A percentile compares a stretch with the other conserved stretches of the same genome.
Evolutionary conservation across 164 flowering plant species (phyloP).

Genomic region (Vitis labrusca): DNA sequence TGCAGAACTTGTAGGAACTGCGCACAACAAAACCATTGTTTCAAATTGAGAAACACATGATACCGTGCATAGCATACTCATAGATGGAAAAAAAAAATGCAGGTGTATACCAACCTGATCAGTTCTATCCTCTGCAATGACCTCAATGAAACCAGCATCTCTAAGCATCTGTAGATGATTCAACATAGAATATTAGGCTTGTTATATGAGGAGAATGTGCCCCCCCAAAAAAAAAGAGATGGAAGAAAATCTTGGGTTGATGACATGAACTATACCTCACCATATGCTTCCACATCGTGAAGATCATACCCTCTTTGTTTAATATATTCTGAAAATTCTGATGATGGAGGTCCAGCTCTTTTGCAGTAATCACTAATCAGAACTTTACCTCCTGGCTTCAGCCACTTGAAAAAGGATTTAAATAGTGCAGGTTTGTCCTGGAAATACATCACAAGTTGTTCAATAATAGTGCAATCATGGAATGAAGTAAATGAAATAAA

Average conservation of each 20-base stretch:
- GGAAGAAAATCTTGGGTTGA: too few relatives aligned
- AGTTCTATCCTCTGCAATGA: conserved; percentile 90
- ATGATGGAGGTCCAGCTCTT: conserved; percentile 66
- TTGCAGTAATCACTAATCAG: conserved; percentile 95
- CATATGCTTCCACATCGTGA: conserved; percentile 83
- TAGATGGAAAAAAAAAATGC: neutral
- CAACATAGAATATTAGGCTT: neutral
- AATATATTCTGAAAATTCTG: conserved; percentile 70
- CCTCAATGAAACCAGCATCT: conserved; percentile 94
- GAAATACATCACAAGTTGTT: conserved; percentile 8
- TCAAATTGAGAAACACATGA: conserved; percentile 4
- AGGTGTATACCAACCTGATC: conserved; percentile 56
- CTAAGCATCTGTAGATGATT: conserved; percentile 70
- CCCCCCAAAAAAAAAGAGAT: neutral
- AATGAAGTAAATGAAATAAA: neutral
- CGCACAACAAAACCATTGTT: conserved; percentile 5
- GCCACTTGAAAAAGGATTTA: conserved; percentile 83
- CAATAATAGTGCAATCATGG: neutral
- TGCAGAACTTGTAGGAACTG: conserved; percentile 66
- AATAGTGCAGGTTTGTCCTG: conserved; percentile 96
- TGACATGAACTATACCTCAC: conserved; percentile 56
- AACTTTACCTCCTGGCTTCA: conserved; percentile 95
- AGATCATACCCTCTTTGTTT: conserved; percentile 95
- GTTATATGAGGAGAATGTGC: neutral
- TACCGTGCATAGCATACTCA: neutral